A percentile compares a stretch with the other conserved stretches of the same genome.
These are phyloP conservation scores for Thielaviopsis ethacetica DNA, from an alignment of 2,329 filamentous ascomycete genomes.

Conservation along the genomic window DNA sequence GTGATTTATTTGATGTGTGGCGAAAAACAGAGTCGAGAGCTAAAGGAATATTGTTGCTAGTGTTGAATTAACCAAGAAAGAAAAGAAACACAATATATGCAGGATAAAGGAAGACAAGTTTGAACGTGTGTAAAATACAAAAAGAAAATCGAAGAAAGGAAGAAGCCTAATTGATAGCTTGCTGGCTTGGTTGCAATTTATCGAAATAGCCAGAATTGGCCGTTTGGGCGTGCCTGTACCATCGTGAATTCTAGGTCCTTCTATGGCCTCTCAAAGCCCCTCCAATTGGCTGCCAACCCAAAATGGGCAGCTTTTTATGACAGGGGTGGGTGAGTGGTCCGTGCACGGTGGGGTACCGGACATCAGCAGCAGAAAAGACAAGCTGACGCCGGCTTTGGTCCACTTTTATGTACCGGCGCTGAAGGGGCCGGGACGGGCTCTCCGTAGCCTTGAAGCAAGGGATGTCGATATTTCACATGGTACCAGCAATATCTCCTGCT, in stretches of 20 bases:
- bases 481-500: not conserved
- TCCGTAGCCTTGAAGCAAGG: not conserved
- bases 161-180: not conserved
- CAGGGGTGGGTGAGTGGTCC: constrained; percentile 3
- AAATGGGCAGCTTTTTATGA: constrained; percentile 3
- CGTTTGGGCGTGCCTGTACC: not conserved
- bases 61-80: not conserved
- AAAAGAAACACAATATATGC: not conserved
- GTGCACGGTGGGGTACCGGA: constrained; percentile 1
- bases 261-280: constrained; percentile 6
- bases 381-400: not conserved
- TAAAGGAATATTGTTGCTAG: not conserved
- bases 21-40: not conserved
- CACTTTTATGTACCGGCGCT: constrained; percentile 5
- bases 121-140: not conserved
- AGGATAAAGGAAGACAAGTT: not conserved
- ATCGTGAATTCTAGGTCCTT: constrained; percentile 13
- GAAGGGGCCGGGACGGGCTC: not conserved
- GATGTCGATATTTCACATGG: not conserved
- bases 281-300: constrained; percentile 4
- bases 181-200: not conserved
- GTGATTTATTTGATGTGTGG: constrained; percentile 1
- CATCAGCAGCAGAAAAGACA: not conserved
- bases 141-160: not conserved
- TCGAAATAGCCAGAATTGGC: not conserved